Base-by-base conservation (phyloP, 805 yeast species). In the Metschnikowia corniflorae region DNA sequence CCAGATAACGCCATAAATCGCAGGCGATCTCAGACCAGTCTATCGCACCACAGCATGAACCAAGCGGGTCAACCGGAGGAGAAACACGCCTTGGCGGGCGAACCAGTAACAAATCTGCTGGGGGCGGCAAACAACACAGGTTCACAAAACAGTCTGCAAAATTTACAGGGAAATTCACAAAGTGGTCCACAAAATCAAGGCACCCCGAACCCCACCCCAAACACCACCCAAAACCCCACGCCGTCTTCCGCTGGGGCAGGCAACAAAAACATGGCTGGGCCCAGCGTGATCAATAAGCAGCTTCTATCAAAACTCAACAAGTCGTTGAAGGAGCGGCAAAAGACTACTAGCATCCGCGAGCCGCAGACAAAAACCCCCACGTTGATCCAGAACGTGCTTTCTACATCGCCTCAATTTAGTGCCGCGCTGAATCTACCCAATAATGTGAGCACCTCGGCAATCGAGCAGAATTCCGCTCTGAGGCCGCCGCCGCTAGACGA, bases 291-390 rank as follows among this genome's bases (percentile, higher is more conserved):
- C 41, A 55, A 56, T 44, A 54, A 53, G 31, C 56, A 51, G 31
- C 60, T 62, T 19, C 60, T 68, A 23, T 57, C 70, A 18, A 66
- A 63, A 49, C 55, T 68, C 31, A 68, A 68, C 49, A 67, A 68
- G 42, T 60, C 71, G 3, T 42, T 68, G 18, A 66, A 64, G 42
- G 71, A 68, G 24, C 67, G 68, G 38, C 73, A 68, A 40, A 62
- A 61, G 39, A 62, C 61, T 39, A 62, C 65, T 39, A 60, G 45
- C 31, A 40, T 60, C 31, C 58, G 62, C 30, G 70, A 64, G 36
- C 61, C 67, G 3, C 64, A 57, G 28, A 60, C 66, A 10, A 63
- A 63, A 36, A 61, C 54, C 38, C 49, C 68, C 3, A 50, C 64
- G 6, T 37, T 60, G 18, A 61, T 65, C 30, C 58, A 60, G 27